A percentile compares a stretch with the other conserved stretches of the same genome.
These are phyloP conservation scores for Neurospora africana DNA, from an alignment of 495 filamentous ascomycete genomes.

Conservation along the genomic window DNA sequence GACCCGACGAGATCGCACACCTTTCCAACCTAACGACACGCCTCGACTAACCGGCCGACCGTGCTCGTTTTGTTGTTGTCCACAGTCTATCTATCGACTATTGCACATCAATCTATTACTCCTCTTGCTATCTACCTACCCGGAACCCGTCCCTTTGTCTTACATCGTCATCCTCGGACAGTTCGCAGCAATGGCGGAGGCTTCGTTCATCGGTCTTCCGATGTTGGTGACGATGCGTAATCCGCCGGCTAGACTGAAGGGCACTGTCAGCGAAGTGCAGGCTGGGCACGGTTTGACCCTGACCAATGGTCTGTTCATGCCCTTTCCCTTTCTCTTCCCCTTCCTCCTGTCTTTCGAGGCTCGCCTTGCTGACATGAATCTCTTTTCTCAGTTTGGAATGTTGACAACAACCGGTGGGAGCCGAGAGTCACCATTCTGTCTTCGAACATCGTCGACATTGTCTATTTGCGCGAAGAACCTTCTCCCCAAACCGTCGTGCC, in stretches of 20 bases:
- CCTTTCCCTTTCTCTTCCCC: not conserved
- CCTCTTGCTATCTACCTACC: not conserved
- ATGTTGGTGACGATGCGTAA: conserved; percentile 64
- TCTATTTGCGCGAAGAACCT: conserved; percentile 15
- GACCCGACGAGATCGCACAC: not conserved
- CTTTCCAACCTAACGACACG: not conserved
- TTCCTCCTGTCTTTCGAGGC: conserved; percentile 3
- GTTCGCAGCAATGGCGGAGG: conserved; percentile 16
- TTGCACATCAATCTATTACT: not conserved
- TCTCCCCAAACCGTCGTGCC: not conserved
- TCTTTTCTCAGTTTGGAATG: conserved; percentile 13
- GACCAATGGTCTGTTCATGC: conserved; percentile 53
- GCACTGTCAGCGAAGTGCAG: conserved; percentile 59
- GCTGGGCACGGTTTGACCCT: conserved; percentile 65
- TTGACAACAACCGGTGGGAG: conserved; percentile 22
- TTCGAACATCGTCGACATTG: conserved; percentile 28
- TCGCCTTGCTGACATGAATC: not conserved
- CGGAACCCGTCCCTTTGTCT: not conserved
- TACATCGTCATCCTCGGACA: not conserved
- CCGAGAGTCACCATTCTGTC: conserved; percentile 27
- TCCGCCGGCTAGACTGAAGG: conserved; percentile 57
- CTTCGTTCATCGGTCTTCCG: conserved; percentile 66
- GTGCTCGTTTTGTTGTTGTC: not conserved
- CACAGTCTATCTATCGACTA: not conserved
- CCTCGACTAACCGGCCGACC: not conserved